These are phyloP conservation scores for Exobasidium rhododendri DNA, from an alignment of 1,284 basidiomycete species.

Conservation along the genomic window DNA sequence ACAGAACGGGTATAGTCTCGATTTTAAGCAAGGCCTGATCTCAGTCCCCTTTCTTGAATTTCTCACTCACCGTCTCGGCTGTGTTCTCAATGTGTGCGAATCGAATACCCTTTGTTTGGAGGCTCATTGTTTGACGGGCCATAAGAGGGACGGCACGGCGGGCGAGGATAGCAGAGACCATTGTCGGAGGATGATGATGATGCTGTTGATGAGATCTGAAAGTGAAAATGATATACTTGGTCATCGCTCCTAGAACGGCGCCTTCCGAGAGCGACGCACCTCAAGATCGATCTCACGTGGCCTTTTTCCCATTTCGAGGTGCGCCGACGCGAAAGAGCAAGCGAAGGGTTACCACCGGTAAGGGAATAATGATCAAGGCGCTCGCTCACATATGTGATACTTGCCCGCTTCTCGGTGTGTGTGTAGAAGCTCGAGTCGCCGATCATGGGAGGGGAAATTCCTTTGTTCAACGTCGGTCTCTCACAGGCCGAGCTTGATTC, in stretches of 20 bases:
- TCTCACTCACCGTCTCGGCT: slow-evolving; percentile 44
- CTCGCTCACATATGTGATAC: too few species aligned
- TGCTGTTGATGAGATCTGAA: too few species aligned
- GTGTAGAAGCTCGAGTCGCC: too few species aligned
- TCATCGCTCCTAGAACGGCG: neutral
- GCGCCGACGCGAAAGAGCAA: neutral
- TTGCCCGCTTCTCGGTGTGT: too few species aligned
- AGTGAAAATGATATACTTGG: neutral
- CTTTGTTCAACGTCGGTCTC: neutral
- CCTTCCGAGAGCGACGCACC: neutral
- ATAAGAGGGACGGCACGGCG: slow-evolving; percentile 5
- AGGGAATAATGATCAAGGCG: too few species aligned
- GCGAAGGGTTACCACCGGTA: too few species aligned
- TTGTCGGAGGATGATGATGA: too few species aligned
- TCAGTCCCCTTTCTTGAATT: neutral
- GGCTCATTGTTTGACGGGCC: neutral
- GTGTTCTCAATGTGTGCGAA: slow-evolving; percentile 53
- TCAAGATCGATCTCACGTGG: too few species aligned
- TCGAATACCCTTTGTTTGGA: slow-evolving; percentile 29
- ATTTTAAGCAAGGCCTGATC: neutral
- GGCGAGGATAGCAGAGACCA: slow-evolving; percentile 10
- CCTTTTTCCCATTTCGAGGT: too few species aligned
- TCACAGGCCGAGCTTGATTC: neutral
- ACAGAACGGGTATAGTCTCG: neutral
- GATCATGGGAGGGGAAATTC: neutral